Conservation (phyloP, 2,329 filamentous ascomycete genomes). For the Camillea tinctor region DNA sequence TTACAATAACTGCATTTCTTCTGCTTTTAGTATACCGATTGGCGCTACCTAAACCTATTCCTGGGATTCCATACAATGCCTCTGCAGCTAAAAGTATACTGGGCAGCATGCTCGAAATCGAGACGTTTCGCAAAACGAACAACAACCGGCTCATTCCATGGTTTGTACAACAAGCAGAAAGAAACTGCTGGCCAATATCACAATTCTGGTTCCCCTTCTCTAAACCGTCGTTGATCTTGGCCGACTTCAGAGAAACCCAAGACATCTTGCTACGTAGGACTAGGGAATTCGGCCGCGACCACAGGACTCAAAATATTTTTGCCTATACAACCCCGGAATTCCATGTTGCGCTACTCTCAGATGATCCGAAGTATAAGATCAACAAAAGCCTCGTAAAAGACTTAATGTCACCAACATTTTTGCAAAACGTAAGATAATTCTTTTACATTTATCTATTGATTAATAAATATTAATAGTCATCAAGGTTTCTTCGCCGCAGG, state of each 20-base stretch:
- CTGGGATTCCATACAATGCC: conserved; percentile 31
- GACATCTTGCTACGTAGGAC: conserved; percentile 34
- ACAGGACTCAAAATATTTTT: conserved; percentile 20
- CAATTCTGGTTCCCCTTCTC: conserved; percentile 30
- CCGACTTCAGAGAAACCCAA: conserved; percentile 33
- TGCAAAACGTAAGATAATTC: conserved; percentile 21
- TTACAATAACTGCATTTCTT: neutral
- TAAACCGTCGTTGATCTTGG: conserved; percentile 32
- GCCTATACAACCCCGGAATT: conserved; percentile 22
- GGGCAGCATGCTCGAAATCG: conserved; percentile 24
- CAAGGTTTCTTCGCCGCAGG: conserved; percentile 35
- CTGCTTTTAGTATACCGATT: conserved; percentile 16
- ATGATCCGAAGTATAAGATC: conserved; percentile 32
- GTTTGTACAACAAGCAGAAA: too few relatives aligned
- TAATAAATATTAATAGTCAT: neutral
- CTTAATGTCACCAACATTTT: conserved; percentile 37
- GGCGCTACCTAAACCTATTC: conserved; percentile 28
- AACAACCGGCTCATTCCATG: conserved; percentile 3
- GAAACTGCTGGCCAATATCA: neutral
- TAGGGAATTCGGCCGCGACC: conserved; percentile 35
- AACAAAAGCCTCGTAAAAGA: conserved; percentile 36
- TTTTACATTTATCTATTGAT: neutral
- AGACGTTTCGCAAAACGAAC: conserved; percentile 8
- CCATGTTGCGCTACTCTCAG: conserved; percentile 35
- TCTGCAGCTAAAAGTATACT: conserved; percentile 16